Evolutionary conservation across 345 rosid genomes (phyloP).

Genomic region (Brassica napus): DNA sequence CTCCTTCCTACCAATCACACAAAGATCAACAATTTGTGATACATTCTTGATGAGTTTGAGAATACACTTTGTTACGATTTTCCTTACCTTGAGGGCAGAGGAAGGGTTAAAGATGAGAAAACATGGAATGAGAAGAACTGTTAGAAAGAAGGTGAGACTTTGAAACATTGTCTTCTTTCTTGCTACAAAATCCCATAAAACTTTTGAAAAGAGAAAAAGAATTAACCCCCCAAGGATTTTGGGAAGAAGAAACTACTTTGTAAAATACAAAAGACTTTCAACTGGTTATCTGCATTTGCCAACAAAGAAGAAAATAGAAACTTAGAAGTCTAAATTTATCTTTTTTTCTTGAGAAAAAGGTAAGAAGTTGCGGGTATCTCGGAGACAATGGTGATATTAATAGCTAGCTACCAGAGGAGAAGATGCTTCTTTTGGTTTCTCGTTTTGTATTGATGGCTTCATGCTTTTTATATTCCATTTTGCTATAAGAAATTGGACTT

Average conservation of each 20-base stretch:
- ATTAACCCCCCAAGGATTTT: constrained; percentile 20
- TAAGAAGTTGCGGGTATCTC: constrained; percentile 14
- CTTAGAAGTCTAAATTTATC: constrained; percentile 27
- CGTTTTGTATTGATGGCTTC: background rate
- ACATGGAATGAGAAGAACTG: constrained; percentile 37
- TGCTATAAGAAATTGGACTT: background rate
- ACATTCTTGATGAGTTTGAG: background rate
- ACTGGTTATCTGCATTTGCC: constrained; percentile 7
- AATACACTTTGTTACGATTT: background rate
- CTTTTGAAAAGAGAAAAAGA: background rate
- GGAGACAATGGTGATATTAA: constrained; percentile 28
- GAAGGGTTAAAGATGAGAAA: constrained; percentile 47
- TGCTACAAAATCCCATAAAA: constrained; percentile 31
- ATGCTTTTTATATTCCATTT: background rate
- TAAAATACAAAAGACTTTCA: constrained; percentile 6
- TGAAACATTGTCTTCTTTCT: constrained; percentile 42
- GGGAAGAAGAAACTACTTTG: constrained; percentile 29
- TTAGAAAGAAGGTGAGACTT: constrained; percentile 34
- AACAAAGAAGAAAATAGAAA: background rate
- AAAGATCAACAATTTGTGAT: constrained; percentile 11
- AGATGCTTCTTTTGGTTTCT: background rate
- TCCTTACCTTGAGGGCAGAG: constrained; percentile 60
- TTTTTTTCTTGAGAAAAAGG: background rate
- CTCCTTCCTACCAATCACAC: constrained; percentile 61
- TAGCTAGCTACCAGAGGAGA: background rate